These are phyloP conservation scores for Dioscorea alata DNA, from an alignment of 106 monocot genomes.

Conservation along the genomic window DNA sequence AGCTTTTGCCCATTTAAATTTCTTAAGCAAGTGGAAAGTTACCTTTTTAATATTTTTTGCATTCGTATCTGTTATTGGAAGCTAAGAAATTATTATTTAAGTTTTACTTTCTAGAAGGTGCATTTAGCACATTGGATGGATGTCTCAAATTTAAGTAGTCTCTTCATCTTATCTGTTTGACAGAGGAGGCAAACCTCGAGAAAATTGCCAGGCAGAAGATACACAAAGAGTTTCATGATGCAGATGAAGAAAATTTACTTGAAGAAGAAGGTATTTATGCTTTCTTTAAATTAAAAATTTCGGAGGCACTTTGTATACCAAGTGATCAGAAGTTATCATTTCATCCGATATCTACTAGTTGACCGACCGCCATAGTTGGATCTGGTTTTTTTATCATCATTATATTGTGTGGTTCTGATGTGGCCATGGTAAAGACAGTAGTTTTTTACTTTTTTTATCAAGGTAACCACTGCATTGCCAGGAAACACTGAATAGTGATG, in stretches of 20 bases:
- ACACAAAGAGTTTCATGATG: constrained; percentile 38
- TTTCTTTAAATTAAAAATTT: background rate
- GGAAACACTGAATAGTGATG: too few species aligned
- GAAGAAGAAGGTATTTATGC: constrained; percentile 48
- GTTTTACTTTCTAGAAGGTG: background rate
- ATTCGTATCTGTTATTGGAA: background rate
- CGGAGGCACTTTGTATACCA: background rate
- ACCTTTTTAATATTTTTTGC: too few species aligned
- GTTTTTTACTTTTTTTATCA: background rate
- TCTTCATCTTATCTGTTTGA: background rate
- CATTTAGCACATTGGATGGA: background rate
- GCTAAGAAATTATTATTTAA: background rate
- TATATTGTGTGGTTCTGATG: background rate
- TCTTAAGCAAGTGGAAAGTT: too few species aligned
- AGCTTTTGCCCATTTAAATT: background rate
- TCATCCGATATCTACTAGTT: background rate
- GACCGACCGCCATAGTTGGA: background rate
- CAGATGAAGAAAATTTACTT: constrained; percentile 56
- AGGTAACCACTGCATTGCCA: too few species aligned
- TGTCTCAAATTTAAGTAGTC: background rate
- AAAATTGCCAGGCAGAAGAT: constrained; percentile 30
- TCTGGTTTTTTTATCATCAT: background rate
- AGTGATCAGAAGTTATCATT: background rate
- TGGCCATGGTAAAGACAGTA: background rate
- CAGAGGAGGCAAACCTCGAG: constrained; percentile 41